Conservation (phyloP, 768 basidiomycete species). For the Trametes sanguinea region DNA sequence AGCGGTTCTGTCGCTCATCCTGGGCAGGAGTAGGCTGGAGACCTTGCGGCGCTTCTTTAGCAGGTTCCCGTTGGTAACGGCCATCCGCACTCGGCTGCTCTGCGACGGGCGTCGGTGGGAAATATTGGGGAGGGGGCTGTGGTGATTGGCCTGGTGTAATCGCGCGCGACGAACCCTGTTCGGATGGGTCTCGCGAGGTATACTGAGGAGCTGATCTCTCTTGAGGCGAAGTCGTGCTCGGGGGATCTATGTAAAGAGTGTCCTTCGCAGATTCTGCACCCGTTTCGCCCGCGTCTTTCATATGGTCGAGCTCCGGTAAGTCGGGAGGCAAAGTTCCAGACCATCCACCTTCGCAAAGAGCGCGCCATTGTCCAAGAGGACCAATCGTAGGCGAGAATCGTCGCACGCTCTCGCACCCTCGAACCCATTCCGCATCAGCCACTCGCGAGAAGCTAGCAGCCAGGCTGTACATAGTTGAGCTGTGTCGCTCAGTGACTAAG, state of each 20-base stretch:
- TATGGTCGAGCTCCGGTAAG: conserved; percentile 37
- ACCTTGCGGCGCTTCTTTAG: background rate
- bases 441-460: conserved; percentile 67
- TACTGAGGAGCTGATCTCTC: conserved; percentile 24
- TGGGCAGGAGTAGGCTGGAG: background rate
- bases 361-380: conserved; percentile 69
- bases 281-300: conserved; percentile 1
- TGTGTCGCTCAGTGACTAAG: conserved; percentile 62
- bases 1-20: conserved; percentile 31
- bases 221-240: background rate
- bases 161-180: conserved; percentile 21
- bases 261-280: conserved; percentile 7
- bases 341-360: conserved; percentile 79
- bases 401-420: conserved; percentile 70
- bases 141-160: conserved; percentile 23
- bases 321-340: conserved; percentile 49
- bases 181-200: conserved; percentile 19
- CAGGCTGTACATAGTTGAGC: conserved; percentile 55
- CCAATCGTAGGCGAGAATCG: conserved; percentile 68
- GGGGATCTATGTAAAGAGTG: background rate
- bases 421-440: conserved; percentile 80
- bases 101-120: conserved; percentile 4
- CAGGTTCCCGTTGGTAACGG: background rate
- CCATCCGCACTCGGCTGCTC: conserved; percentile 7
- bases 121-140: conserved; percentile 24